Evolutionary conservation across 164 flowering plant species (phyloP).

Genomic region (Aristolochia contorta): DNA sequence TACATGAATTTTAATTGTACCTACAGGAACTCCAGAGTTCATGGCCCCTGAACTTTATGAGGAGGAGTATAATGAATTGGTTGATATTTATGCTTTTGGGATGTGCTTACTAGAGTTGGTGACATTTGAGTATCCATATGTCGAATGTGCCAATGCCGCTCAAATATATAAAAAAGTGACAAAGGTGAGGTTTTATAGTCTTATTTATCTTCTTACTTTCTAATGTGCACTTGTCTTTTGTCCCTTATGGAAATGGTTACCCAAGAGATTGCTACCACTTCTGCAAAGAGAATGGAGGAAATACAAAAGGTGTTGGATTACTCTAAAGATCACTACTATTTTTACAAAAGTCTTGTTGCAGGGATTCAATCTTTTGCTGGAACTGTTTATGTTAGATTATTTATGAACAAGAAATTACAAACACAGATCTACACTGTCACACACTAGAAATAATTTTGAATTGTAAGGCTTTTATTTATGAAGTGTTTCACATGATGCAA

Average conservation of each 20-base stretch:
- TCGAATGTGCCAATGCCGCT: conserved; percentile 89
- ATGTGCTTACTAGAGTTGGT: conserved; percentile 95
- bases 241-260: neutral
- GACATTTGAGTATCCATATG: conserved; percentile 93
- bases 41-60: conserved; percentile 99
- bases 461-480: no score
- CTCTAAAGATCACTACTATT: no score
- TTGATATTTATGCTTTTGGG: conserved; percentile 96
- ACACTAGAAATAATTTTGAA: no score
- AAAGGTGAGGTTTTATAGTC: conserved; percentile 40
- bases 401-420: no score
- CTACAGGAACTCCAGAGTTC: conserved; percentile 86
- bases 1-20: conserved; percentile 1
- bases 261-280: no score
- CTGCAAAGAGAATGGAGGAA: no score
- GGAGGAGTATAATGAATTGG: conserved; percentile 95
- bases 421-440: no score
- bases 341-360: no score
- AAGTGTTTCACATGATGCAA: no score
- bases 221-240: neutral
- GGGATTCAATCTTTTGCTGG: no score
- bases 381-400: no score
- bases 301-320: no score
- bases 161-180: conserved; percentile 94
- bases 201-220: neutral